Evolutionary conservation across 345 rosid genomes (phyloP), one percentile per base, ranked within the genome.

Genomic region (Gossypium thurberi): DNA sequence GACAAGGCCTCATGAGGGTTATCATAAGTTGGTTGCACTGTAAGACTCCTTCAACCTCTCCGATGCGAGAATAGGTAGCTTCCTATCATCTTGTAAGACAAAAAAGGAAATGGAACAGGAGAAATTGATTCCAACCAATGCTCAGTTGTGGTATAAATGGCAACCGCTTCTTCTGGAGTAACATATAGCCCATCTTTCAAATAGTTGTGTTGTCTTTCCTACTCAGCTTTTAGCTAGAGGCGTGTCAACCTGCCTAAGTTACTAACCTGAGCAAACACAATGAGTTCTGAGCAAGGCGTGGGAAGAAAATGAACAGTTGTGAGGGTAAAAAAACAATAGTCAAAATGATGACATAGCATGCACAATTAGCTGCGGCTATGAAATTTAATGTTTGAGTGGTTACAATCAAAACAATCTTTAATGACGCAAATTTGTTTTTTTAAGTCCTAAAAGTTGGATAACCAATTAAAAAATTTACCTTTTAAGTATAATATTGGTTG

Each of bases 161-260:
- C 98, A 65, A 90, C 96, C 50, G 99, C 98, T 86, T 96, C 99
- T 79, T 96, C 99, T 1, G 99, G 96, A 73, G 99, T 93, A 53
- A 93, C 99, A 75, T 93, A 93, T 37, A 98, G 99, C 72, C 99
- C 99, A 77, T 96, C 99, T 85, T 93, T 96, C 84, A 93, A 82
- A 80, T 93, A 96, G 83, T 93, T 96, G 82, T 93, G 98, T 56
- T 93, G 99, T 12, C 99, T 94, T 81, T 96, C 99, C 96, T 93
- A 98, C 70, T 96, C 99, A 9, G 99, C 99, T 86, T 96, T 96
- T n/a, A 96, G 86, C 99, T 98, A 96, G 40, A 96, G 96, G 23
- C 99, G 98, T 71, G 99, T 96, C 77, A 96, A 80, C 74, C 98
- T 87, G 71, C 99, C 99, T 8, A 96, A 90, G 80, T 93, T 96